Evolutionary conservation across 2,329 filamentous ascomycete species (phyloP), one percentile per base, ranked within the genome.

Genomic region (Xylaria sp.): DNA sequence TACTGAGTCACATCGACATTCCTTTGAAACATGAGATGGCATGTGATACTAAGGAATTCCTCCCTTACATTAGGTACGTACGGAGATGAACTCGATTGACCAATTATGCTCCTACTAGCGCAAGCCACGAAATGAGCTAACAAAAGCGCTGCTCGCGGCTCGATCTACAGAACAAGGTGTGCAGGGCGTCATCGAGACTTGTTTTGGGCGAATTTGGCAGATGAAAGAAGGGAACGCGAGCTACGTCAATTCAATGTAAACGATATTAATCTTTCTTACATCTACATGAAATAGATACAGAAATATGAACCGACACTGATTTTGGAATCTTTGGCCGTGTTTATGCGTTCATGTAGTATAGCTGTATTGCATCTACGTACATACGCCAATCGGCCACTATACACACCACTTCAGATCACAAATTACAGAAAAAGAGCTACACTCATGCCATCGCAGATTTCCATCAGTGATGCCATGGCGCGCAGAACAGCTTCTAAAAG

Each of bases 401-500:
- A 12, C 11, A 43, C 17, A 37, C 42, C 23, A 28, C 35, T 14
- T 28, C 56, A 23, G 43, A 43, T 14, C 23, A 43, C 14, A 25
- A 28, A n/a, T 9, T 8, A 14, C 19, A 28, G 8, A 1, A 19
- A 12, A 25, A 38, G 12, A 17, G 15, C 3, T 12, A n/a, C 4
- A 33, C 11, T 46, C 1, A 12, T 17, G 17, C 11, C 15, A n/a
- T 53, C 28, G 28, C 47, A 50, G 47, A 21, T 12, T 21, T 14
- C 1, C 23, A 14, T 3, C 14, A 15, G 45, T 23, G 60, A 31
- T 25, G 67, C 52, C 15, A 77, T 77, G 75, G 65, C 73, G n/a
- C 52, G 64, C 4, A 72, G 70, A 57, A 63, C 61, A 45, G 57
- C 57, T 4, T 57, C 63, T 21, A 77, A 76, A 67, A 69, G 75